A percentile compares a stretch with the other conserved stretches of the same genome.
Conservation (phyloP, 352 stramenopile species). For the Phytophthora melonis region DNA sequence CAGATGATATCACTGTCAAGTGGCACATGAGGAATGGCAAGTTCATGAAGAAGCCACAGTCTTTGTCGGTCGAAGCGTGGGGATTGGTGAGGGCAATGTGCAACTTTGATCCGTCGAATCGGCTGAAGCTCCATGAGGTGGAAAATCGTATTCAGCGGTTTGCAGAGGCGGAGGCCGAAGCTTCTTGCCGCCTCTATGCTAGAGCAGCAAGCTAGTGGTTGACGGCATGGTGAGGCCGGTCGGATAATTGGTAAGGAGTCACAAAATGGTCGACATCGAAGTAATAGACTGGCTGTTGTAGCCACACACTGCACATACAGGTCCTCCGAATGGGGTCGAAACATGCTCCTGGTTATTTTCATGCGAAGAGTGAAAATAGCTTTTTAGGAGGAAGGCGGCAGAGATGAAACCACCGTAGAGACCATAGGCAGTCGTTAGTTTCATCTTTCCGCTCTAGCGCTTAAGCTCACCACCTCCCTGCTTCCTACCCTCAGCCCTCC, state of each 20-base stretch:
- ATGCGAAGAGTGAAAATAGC: background rate
- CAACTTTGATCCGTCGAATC: conserved; percentile 1
- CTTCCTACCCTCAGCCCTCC: too few relatives aligned
- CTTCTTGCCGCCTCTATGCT: background rate
- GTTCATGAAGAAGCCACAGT: background rate
- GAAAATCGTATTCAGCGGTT: background rate
- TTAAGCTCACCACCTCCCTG: too few relatives aligned
- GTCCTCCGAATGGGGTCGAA: too few relatives aligned
- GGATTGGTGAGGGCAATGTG: conserved; percentile 8
- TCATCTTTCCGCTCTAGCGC: too few relatives aligned
- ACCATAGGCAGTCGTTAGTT: too few relatives aligned
- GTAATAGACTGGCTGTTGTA: too few relatives aligned
- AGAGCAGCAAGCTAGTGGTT: too few relatives aligned
- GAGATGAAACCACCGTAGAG: background rate
- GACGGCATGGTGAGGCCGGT: too few relatives aligned
- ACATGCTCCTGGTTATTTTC: background rate
- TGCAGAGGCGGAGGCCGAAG: background rate
- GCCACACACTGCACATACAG: too few relatives aligned
- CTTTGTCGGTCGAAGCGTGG: conserved; percentile 10
- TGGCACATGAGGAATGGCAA: background rate
- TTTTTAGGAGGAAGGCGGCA: background rate
- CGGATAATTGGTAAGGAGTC: too few relatives aligned
- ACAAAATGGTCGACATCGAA: too few relatives aligned
- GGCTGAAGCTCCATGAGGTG: conserved; percentile 1
- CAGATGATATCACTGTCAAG: background rate